Evolutionary conservation across 805 yeast genomes (phyloP).

Genomic region (Ogataea pini): DNA sequence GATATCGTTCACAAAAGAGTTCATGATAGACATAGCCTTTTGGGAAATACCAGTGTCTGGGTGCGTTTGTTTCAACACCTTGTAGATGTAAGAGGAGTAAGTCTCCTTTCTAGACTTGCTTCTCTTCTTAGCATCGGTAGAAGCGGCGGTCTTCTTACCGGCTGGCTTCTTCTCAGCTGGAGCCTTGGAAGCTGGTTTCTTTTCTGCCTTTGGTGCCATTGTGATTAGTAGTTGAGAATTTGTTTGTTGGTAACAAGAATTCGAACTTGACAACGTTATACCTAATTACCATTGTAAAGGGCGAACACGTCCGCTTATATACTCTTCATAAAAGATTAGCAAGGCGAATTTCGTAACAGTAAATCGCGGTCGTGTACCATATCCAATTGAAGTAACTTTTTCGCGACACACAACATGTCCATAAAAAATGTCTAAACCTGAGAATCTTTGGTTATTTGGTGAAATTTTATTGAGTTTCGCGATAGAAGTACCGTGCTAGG

Average conservation of each 20-base stretch:
- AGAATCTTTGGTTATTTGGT: constrained; percentile 11
- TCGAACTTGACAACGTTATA: background rate
- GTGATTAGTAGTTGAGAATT: constrained; percentile 23
- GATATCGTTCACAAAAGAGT: constrained; percentile 96
- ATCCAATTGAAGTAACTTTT: constrained; percentile 7
- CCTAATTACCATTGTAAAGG: constrained; percentile 9
- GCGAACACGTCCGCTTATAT: constrained; percentile 21
- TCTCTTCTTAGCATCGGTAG: constrained; percentile 86
- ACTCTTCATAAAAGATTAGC: constrained; percentile 10
- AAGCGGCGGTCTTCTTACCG: constrained; percentile 85
- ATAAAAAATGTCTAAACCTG: constrained; percentile 16
- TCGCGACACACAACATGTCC: constrained; percentile 20
- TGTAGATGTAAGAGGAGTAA: constrained; percentile 96
- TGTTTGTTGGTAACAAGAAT: background rate
- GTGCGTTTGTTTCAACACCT: constrained; percentile 97
- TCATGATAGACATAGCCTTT: constrained; percentile 98
- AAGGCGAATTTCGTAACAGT: constrained; percentile 10
- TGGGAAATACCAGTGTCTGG: constrained; percentile 99
- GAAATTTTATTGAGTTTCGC: constrained; percentile 22
- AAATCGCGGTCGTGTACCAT: constrained; percentile 13
- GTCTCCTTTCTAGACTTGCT: constrained; percentile 96
- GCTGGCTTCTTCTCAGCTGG: constrained; percentile 96
- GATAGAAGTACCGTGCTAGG: constrained; percentile 24
- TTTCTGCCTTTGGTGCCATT: constrained; percentile 68
- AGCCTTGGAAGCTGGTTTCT: constrained; percentile 88